Conservation (phyloP, 345 rosid genomes). For the Gossypium herbaceum region DNA sequence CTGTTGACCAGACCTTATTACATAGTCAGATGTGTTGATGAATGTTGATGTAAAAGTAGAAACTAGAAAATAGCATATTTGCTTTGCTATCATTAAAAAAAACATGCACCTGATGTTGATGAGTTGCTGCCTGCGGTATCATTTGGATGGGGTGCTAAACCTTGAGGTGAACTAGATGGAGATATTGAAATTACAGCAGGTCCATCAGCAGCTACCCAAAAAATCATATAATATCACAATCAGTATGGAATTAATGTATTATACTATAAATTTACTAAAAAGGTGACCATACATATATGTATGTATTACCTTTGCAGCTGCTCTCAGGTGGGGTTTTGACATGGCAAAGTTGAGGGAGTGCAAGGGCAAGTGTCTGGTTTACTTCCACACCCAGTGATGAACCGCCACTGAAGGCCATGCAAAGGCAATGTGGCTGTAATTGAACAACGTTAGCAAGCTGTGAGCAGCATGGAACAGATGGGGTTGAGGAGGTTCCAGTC, state of each 20-base stretch:
- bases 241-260: neutral
- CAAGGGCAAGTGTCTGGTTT: slow-evolving; percentile 20
- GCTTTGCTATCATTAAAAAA: neutral
- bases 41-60: too few relatives aligned
- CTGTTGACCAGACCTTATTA: too few relatives aligned
- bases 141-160: slow-evolving; percentile 19
- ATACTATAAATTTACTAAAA: neutral
- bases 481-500: slow-evolving; percentile 41
- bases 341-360: slow-evolving; percentile 28
- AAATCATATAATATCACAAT: neutral
- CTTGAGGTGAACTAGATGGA: slow-evolving; percentile 12
- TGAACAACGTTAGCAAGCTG: slow-evolving; percentile 37
- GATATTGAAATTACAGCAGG: slow-evolving; percentile 22
- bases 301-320: neutral
- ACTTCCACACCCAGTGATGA: slow-evolving; percentile 12
- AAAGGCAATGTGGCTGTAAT: slow-evolving; percentile 45
- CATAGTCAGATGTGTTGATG: too few relatives aligned
- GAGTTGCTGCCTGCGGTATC: slow-evolving; percentile 15
- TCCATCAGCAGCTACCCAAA: slow-evolving; percentile 13
- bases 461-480: slow-evolving; percentile 53
- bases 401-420: slow-evolving; percentile 33
- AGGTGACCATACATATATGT: neutral
- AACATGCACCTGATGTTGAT: neutral
- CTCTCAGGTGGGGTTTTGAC: slow-evolving; percentile 30
- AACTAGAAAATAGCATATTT: neutral